Conservation (phyloP, 257 asterid species). For the Euphrasia confusa region DNA sequence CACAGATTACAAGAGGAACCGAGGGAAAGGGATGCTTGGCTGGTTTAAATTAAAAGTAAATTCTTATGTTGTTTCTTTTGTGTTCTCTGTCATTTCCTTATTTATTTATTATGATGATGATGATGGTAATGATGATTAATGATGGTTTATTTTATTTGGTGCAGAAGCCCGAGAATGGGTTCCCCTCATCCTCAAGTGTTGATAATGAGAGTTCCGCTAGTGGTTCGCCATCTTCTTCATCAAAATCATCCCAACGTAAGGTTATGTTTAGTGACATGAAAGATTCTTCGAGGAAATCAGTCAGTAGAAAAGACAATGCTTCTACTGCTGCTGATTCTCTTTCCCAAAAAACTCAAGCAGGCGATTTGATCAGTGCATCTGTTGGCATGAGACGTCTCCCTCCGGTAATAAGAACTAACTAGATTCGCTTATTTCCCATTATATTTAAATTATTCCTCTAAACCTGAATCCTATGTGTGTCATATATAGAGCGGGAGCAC, state of each 20-base stretch:
- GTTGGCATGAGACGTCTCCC: conserved; percentile 52
- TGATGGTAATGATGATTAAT: too few species aligned
- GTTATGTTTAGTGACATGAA: conserved; percentile 49
- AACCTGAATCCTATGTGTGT: conserved; percentile 23
- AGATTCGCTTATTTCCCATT: conserved; percentile 8
- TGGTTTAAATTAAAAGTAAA: conserved; percentile 79
- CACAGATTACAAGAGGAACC: conserved; percentile 53
- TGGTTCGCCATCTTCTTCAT: conserved; percentile 65
- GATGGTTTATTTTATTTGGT: conserved; percentile 4
- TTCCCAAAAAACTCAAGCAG: conserved; percentile 72
- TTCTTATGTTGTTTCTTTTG: conserved; percentile 23
- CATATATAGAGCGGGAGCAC: conserved; percentile 71
- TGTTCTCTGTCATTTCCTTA: background rate
- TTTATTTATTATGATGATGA: background rate
- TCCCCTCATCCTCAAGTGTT: conserved; percentile 37
- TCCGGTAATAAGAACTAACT: conserved; percentile 51
- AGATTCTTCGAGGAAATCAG: conserved; percentile 56
- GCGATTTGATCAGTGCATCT: conserved; percentile 69
- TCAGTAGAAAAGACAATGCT: conserved; percentile 46
- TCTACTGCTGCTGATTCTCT: conserved; percentile 38
- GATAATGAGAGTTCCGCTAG: conserved; percentile 59
- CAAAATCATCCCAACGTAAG: conserved; percentile 45
- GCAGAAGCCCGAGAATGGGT: conserved; percentile 64
- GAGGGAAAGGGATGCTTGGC: conserved; percentile 71
- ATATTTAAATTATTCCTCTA: conserved; percentile 21